These are phyloP conservation scores for Penicillium hesseltinei DNA, from an alignment of 2,329 filamentous ascomycete genomes.

Conservation along the genomic window DNA sequence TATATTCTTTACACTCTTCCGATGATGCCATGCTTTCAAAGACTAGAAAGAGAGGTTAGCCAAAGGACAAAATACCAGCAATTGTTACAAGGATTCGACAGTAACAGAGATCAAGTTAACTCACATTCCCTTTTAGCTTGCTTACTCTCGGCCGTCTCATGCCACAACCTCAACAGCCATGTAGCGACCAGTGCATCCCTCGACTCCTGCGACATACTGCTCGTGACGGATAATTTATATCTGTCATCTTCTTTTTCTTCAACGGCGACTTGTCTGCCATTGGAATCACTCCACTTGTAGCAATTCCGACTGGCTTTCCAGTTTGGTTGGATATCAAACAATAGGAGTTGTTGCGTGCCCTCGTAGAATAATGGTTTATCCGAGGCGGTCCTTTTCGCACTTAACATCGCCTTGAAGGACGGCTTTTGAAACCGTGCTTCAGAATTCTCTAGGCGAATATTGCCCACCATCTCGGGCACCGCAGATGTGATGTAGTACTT, in stretches of 20 bases:
- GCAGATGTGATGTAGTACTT: conserved; percentile 17
- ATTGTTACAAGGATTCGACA: background rate
- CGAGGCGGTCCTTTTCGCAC: background rate
- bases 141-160: conserved; percentile 17
- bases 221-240: conserved; percentile 6
- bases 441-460: conserved; percentile 14
- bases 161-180: conserved; percentile 20
- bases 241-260: background rate
- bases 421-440: conserved; percentile 4
- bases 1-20: background rate
- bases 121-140: conserved; percentile 17
- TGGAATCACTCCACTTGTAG: conserved; percentile 9
- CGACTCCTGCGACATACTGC: conserved; percentile 1
- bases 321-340: conserved; percentile 7
- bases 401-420: conserved; percentile 1
- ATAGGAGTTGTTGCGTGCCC: background rate
- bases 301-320: conserved; percentile 2
- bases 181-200: conserved; percentile 18
- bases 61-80: fast-evolving
- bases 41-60: background rate
- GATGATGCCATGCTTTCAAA: conserved; percentile 1
- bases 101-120: background rate
- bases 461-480: conserved; percentile 7
- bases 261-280: conserved; percentile 3
- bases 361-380: background rate